phyloP scores from a whole-genome alignment of 1,284 basidiomycete species.

The Puccinia coronata region DNA sequence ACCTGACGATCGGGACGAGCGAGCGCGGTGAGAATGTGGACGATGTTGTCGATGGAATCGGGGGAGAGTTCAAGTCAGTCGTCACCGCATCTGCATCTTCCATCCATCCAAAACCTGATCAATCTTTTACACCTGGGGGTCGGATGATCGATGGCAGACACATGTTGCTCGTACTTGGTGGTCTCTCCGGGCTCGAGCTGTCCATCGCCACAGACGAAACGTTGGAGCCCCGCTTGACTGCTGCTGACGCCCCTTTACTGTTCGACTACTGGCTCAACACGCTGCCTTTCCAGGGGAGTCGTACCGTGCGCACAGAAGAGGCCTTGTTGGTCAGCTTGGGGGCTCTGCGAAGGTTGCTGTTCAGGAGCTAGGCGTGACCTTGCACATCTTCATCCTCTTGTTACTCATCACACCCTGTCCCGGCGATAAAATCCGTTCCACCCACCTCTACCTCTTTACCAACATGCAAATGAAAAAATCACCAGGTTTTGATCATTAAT shows the following conservation, averaged over 20 bases:
- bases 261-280: conserved; percentile 59
- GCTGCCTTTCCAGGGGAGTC: conserved; percentile 56
- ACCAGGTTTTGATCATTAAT: conserved; percentile 7
- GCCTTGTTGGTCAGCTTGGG: conserved; percentile 45
- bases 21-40: conserved; percentile 55
- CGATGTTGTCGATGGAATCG: conserved; percentile 36
- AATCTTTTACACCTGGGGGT: background rate
- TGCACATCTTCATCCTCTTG: background rate
- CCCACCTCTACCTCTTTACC: too few species aligned
- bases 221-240: conserved; percentile 53
- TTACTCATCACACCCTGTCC: background rate
- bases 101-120: background rate
- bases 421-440: background rate
- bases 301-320: conserved; percentile 58
- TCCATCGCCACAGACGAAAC: conserved; percentile 55
- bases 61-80: conserved; percentile 47
- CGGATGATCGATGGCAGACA: conserved; percentile 47
- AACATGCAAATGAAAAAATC: background rate
- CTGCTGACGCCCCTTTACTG: conserved; percentile 55
- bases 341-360: conserved; percentile 31
- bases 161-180: conserved; percentile 57
- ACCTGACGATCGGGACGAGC: conserved; percentile 57
- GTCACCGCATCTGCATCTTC: conserved; percentile 31
- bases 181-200: conserved; percentile 56
- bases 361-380: conserved; percentile 37